Percentiles rank a stretch among this genome's conserved stretches.
These are phyloP conservation scores for Brachypodium distachyon DNA, from an alignment of 202 grass and related monocot genomes.

Conservation along the genomic window DNA sequence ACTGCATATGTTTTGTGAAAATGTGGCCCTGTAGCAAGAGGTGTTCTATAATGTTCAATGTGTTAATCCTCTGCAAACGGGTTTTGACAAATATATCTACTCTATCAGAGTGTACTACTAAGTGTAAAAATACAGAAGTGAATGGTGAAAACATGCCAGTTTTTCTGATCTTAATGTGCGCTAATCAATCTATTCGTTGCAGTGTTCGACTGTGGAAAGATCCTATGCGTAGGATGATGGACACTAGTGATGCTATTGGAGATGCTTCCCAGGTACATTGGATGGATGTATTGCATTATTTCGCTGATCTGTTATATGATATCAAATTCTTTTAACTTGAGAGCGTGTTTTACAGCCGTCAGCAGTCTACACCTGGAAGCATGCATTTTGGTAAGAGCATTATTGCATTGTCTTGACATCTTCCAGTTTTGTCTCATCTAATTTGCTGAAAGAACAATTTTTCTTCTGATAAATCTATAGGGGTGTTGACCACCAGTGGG, in stretches of 20 bases:
- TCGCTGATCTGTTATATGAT: slow-evolving; percentile 11
- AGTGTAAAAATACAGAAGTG: not conserved
- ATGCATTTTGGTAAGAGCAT: slow-evolving; percentile 75
- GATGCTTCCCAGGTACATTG: slow-evolving; percentile 53
- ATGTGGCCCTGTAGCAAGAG: not conserved
- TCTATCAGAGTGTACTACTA: not conserved
- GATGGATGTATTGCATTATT: not conserved
- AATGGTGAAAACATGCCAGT: not conserved
- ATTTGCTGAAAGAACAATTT: slow-evolving; percentile 3
- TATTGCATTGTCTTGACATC: not conserved
- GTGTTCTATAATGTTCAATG: not conserved
- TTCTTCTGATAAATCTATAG: slow-evolving; percentile 22
- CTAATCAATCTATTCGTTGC: slow-evolving; percentile 6
- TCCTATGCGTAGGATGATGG: slow-evolving; percentile 57
- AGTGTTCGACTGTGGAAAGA: slow-evolving; percentile 93
- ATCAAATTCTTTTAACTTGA: slow-evolving; percentile 5
- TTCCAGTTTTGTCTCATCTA: slow-evolving; percentile 11
- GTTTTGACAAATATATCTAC: not conserved
- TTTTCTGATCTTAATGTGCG: not conserved
- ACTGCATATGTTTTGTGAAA: not conserved
- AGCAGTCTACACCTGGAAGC: slow-evolving; percentile 82
- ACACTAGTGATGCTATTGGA: slow-evolving; percentile 29
- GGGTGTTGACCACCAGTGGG: slow-evolving; percentile 97
- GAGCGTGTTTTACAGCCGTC: slow-evolving; percentile 50
- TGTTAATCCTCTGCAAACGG: not conserved